A percentile compares a stretch with the other conserved stretches of the same genome.
These are phyloP conservation scores for Fusarium setosum DNA, from an alignment of 2,329 filamentous ascomycete genomes.

Conservation along the genomic window DNA sequence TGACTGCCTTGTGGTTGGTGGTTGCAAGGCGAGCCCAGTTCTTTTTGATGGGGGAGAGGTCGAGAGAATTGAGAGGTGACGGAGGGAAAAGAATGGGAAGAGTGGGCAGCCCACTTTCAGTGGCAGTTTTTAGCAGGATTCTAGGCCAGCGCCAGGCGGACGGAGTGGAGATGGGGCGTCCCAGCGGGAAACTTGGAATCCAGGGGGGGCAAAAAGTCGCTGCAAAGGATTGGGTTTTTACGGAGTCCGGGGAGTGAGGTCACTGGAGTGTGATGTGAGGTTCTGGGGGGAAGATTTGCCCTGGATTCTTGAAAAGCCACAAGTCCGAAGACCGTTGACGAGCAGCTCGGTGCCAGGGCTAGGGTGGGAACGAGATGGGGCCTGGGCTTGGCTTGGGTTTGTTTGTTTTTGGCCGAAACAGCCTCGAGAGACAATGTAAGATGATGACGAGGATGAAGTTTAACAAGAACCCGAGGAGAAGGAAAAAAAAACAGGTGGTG, in stretches of 20 bases:
- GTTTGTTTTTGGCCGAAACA: slow-evolving; percentile 3
- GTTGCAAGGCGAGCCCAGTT: slow-evolving; percentile 39
- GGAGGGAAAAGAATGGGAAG: slow-evolving; percentile 25
- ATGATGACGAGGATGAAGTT: slow-evolving; percentile 24
- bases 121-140: slow-evolving; percentile 40
- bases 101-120: slow-evolving; percentile 39
- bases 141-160: slow-evolving; percentile 39
- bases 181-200: slow-evolving; percentile 36
- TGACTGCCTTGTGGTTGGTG: slow-evolving; percentile 34
- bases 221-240: neutral
- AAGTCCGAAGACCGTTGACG: neutral
- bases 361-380: neutral
- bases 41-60: slow-evolving; percentile 34
- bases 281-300: slow-evolving; percentile 1
- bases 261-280: slow-evolving; percentile 21
- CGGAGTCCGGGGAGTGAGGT: slow-evolving; percentile 26
- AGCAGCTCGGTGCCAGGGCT: neutral
- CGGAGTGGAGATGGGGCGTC: slow-evolving; percentile 32
- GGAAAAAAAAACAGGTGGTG: slow-evolving; percentile 24
- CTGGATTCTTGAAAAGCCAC: slow-evolving; percentile 7
- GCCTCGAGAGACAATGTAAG: neutral
- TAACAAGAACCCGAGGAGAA: neutral
- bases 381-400: neutral
- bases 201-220: slow-evolving; percentile 2
- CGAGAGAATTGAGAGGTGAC: slow-evolving; percentile 37